Evolutionary conservation across 2,329 filamentous ascomycete species (phyloP), one percentile per base, ranked within the genome.

Genomic region (Trichoderma sp.): DNA sequence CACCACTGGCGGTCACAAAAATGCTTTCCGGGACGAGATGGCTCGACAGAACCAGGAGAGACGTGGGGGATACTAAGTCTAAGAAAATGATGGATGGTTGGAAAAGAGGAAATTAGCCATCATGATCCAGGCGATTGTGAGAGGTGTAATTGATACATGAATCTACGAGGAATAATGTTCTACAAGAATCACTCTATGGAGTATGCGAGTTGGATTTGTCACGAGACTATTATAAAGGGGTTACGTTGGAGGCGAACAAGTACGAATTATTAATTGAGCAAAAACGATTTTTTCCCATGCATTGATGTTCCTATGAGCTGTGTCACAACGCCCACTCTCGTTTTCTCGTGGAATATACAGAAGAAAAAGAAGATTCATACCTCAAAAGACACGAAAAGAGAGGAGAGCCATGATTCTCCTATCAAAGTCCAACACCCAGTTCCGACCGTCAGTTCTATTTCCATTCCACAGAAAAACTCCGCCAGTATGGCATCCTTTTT

Each of bases 21-120:
- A 86, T 64, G 75, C 78, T 6, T 86, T 86, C 75, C 78, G 83
- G 1, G 83, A 86, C 5, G 85, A 87, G 77, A 68, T 86, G 71
- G 77, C 74, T 69, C 80, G 85, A 72, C 84, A 86, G 76, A 75
- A 83, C 13, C 71, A 77, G 43, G 79, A 82, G 74, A 79, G 81
- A 60, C 71, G 54, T n/a, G 32, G 51, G 21, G 52, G 65, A 14
- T 43, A 21, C 30, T 63, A 43, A n/a, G 11, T 26, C 26, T 5
- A 24, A n/a, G 13, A 34, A 43, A 52, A 16, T 11, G 3, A 30
- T 24, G 59, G 14, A 3, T 43, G 39, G n/a, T n/a, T 43, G 39
- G 39, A 52, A 4, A 7, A 30, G 28, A 34, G 14, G 5, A 18
- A 28, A 21, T 5, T 30, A 21, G 1, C 13, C 18, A n/a, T 8